Conservation (phyloP, 1,284 basidiomycete genomes). For the Ustilago vetiveriae region DNA sequence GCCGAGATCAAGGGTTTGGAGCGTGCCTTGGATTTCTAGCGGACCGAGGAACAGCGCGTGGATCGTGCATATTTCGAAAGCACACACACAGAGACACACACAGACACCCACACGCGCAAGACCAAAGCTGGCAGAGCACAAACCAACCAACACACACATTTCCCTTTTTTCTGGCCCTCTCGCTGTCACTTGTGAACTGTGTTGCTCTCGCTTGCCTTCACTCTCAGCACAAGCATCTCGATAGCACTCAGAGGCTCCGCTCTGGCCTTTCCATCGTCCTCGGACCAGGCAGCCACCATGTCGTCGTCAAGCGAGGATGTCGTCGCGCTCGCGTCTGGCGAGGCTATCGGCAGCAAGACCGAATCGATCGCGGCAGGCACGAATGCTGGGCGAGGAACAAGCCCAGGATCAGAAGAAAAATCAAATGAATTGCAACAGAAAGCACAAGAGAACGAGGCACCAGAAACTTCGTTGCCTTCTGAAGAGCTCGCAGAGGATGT, state of each 20-base stretch:
- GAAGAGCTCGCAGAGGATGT: conserved; percentile 5
- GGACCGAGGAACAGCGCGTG: conserved; percentile 6
- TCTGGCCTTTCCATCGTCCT: neutral
- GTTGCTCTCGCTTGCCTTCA: neutral
- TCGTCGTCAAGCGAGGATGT: conserved; percentile 8
- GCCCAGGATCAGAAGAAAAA: neutral
- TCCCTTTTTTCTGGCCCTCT: too few relatives aligned
- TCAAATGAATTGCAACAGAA: neutral
- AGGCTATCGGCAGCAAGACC: conserved; percentile 3
- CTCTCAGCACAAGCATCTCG: neutral
- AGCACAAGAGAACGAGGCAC: neutral
- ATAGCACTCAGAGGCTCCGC: neutral
- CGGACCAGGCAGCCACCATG: conserved; percentile 2
- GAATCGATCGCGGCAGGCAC: neutral
- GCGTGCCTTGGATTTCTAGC: neutral
- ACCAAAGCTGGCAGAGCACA: neutral
- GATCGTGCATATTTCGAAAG: conserved; percentile 8
- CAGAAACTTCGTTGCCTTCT: too few relatives aligned
- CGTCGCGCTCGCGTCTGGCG: neutral
- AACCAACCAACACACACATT: conserved; percentile 34
- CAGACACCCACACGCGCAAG: conserved; percentile 12
- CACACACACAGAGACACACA: conserved; percentile 19
- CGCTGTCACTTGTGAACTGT: too few relatives aligned
- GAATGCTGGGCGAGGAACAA: neutral
- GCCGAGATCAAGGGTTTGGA: too few relatives aligned